These are phyloP conservation scores for Vanilla planifolia DNA, from an alignment of 106 monocot species.

Conservation along the genomic window DNA sequence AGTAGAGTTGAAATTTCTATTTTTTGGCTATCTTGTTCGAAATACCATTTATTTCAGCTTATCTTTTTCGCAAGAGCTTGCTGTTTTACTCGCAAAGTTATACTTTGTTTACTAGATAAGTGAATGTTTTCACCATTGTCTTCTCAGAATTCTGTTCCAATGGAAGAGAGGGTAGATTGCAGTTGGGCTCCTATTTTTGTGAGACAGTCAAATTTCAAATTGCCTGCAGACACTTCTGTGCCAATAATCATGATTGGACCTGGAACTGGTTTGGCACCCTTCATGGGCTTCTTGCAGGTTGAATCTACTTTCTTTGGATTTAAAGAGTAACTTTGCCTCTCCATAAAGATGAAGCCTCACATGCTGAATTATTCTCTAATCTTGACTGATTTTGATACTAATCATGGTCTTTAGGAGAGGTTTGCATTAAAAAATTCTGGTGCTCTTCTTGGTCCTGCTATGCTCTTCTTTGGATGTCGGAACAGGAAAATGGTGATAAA, in stretches of 20 bases:
- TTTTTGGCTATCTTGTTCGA: no score
- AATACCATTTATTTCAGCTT: no score
- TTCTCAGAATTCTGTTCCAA: conserved; percentile 54
- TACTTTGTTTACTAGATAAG: no score
- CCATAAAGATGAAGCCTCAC: no score
- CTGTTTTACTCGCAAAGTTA: no score
- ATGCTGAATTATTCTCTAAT: no score
- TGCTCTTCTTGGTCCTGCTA: conserved; percentile 34
- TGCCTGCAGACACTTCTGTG: conserved; percentile 59
- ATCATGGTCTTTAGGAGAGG: no score
- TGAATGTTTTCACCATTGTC: no score
- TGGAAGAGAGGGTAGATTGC: conserved; percentile 36
- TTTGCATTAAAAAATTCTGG: conserved; percentile 44
- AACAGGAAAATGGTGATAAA: conserved; percentile 44
- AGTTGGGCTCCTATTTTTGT: conserved; percentile 90
- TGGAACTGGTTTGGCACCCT: conserved; percentile 88
- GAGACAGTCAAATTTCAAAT: conserved; percentile 85
- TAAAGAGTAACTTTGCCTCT: no score
- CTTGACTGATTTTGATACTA: neutral
- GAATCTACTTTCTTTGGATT: no score
- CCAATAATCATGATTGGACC: conserved; percentile 94
- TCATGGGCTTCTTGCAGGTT: conserved; percentile 96
- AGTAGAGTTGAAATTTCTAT: no score
- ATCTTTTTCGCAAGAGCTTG: no score
- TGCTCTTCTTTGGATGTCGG: conserved; percentile 68